These are phyloP conservation scores for Linum trigynum DNA, from an alignment of 345 rosid genomes.

Conservation along the genomic window DNA sequence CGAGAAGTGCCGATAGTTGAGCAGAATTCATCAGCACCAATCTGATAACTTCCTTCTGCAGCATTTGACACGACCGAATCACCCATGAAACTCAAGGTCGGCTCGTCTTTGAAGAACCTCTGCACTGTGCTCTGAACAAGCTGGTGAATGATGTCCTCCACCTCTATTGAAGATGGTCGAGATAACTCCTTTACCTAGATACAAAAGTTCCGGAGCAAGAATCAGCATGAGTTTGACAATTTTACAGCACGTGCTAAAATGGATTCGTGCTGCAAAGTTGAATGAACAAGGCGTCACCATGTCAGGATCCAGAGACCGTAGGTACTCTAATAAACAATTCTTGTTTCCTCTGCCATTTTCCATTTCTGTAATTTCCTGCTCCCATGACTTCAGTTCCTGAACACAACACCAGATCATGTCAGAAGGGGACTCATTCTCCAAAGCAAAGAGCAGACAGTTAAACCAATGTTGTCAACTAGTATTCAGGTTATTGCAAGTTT, in stretches of 20 bases:
- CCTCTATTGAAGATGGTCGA: conserved; percentile 71
- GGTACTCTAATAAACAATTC: conserved; percentile 73
- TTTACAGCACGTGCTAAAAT: neutral
- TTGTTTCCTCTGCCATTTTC: conserved; percentile 46
- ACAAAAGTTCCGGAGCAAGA: neutral
- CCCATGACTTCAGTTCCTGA: conserved; percentile 64
- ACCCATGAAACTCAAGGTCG: conserved; percentile 24
- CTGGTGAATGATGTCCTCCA: conserved; percentile 75
- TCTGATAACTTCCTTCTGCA: conserved; percentile 16
- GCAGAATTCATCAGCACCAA: conserved; percentile 31
- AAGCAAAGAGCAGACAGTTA: no score
- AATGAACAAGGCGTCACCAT: conserved; percentile 33
- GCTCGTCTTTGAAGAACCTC: conserved; percentile 40
- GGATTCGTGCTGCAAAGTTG: conserved; percentile 6
- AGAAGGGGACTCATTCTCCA: neutral
- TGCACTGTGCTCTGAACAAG: conserved; percentile 59
- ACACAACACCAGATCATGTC: neutral
- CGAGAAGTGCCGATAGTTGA: conserved; percentile 55
- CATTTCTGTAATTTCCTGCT: conserved; percentile 40
- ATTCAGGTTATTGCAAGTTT: neutral
- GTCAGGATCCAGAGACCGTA: conserved; percentile 67
- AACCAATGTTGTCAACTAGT: neutral
- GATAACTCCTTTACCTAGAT: conserved; percentile 68
- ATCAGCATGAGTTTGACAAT: neutral
- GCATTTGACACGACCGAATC: conserved; percentile 21